phyloP scores from a whole-genome alignment of 1,284 basidiomycete genomes.

The Melampsora abietis-canadensis region DNA sequence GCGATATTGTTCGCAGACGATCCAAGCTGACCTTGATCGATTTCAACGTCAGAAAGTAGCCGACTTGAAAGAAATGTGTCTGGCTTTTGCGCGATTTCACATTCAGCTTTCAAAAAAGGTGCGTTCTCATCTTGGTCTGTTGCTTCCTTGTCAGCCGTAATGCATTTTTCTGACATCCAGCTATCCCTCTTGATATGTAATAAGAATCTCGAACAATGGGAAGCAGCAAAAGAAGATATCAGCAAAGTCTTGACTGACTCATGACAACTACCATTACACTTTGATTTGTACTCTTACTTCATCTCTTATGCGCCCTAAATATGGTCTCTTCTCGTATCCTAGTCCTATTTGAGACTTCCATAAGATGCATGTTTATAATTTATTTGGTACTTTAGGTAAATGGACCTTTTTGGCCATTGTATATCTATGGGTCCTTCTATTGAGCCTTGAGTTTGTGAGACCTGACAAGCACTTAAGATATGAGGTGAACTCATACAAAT shows the following conservation, averaged over 20 bases:
- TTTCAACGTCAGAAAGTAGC: conserved; percentile 98
- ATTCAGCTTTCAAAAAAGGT: conserved; percentile 94
- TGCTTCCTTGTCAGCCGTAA: neutral
- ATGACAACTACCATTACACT: neutral
- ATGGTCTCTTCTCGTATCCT: no score
- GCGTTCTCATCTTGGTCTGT: conserved; percentile 40
- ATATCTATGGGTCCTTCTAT: no score
- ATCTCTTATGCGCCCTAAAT: neutral
- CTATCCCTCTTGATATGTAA: conserved; percentile 37
- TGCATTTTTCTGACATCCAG: neutral
- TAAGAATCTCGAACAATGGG: conserved; percentile 93
- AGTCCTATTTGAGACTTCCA: no score
- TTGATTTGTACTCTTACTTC: neutral
- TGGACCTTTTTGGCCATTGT: no score
- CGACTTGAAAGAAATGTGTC: conserved; percentile 85
- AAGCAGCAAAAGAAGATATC: conserved; percentile 87
- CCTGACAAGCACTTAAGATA: no score
- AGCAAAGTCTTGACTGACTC: conserved; percentile 82
- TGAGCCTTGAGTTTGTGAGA: no score
- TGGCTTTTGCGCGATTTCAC: conserved; percentile 83
- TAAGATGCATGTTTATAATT: no score
- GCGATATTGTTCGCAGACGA: conserved; percentile 89
- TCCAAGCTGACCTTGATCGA: conserved; percentile 94
- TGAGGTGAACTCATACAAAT: no score
- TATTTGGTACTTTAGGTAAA: no score